phyloP scores from a whole-genome alignment of 1,284 basidiomycete species.

The Tremellales sp. region DNA sequence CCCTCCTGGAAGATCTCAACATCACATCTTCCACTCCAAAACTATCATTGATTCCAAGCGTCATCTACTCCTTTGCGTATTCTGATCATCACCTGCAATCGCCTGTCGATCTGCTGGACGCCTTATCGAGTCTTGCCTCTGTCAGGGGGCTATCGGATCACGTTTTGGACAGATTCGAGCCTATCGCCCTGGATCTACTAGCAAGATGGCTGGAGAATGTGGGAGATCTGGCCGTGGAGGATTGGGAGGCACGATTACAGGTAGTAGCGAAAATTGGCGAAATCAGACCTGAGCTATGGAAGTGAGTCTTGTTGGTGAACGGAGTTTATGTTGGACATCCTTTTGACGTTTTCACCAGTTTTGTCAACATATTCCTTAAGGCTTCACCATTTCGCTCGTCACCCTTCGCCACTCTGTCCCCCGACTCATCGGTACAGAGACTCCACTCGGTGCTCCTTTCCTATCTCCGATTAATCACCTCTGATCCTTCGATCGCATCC shows the following conservation, averaged over 20 bases:
- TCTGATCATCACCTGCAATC: too few relatives aligned
- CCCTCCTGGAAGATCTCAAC: too few relatives aligned
- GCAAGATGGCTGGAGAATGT: slow-evolving; percentile 36
- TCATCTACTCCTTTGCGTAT: too few relatives aligned
- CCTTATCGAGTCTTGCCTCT: slow-evolving; percentile 21
- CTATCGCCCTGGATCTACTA: slow-evolving; percentile 36
- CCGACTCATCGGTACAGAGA: too few relatives aligned
- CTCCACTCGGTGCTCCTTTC: slow-evolving; percentile 68
- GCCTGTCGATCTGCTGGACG: slow-evolving; percentile 25
- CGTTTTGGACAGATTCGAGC: slow-evolving; percentile 32
- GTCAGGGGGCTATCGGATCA: slow-evolving; percentile 18
- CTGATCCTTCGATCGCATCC: slow-evolving; percentile 63
- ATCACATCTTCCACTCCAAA: too few relatives aligned
- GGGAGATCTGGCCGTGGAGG: slow-evolving; percentile 7
- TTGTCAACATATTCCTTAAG: slow-evolving; percentile 20
- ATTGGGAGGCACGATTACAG: slow-evolving; percentile 32
- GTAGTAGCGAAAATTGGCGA: slow-evolving; percentile 32
- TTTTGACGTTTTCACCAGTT: slow-evolving; percentile 9
- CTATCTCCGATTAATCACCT: slow-evolving; percentile 72
- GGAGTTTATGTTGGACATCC: too few relatives aligned
- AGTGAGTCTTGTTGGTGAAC: slow-evolving; percentile 28
- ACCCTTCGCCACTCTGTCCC: slow-evolving; percentile 33
- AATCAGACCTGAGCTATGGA: slow-evolving; percentile 39
- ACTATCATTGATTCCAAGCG: too few relatives aligned
- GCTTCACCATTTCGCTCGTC: slow-evolving; percentile 29